A percentile compares a stretch with the other conserved stretches of the same genome.
Conservation (phyloP, 2,329 filamentous ascomycete species). For the Paraconiothyrium brasiliense region DNA sequence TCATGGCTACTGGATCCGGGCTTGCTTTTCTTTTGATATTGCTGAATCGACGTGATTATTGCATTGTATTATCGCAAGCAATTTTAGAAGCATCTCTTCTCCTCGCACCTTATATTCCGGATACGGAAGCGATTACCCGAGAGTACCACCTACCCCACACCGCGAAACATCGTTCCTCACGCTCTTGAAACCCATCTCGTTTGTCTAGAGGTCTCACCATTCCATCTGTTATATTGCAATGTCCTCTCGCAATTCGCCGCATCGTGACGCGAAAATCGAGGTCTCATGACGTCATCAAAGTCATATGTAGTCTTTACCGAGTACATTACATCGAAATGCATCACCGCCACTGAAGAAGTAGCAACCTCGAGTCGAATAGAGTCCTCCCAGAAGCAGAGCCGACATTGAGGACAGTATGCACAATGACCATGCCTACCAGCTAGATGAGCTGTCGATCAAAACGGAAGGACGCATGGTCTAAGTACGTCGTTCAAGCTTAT, state of each 20-base stretch:
- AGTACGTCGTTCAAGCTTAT: not conserved
- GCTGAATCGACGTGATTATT: not conserved
- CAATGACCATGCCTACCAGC: too few species aligned
- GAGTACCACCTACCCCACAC: slow-evolving; percentile 4
- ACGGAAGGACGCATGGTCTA: not conserved
- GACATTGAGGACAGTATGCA: not conserved
- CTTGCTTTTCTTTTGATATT: not conserved
- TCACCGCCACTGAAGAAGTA: not conserved
- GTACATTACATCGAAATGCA: too few species aligned
- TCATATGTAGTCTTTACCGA: not conserved
- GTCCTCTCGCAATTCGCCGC: not conserved
- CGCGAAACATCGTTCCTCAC: not conserved
- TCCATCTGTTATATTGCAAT: not conserved
- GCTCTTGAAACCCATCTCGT: not conserved
- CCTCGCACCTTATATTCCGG: slow-evolving; percentile 2
- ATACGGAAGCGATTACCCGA: slow-evolving; percentile 9
- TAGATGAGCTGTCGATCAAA: not conserved
- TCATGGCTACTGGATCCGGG: slow-evolving; percentile 24
- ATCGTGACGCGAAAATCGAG: too few species aligned
- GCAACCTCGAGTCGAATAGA: not conserved
- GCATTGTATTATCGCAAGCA: not conserved
- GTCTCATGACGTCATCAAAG: not conserved
- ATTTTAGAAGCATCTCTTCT: not conserved
- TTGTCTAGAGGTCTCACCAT: not conserved
- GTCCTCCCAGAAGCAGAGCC: not conserved